Evolutionary conservation across 148 eudicot genomes (phyloP).

Genomic region (Cornus florida): DNA sequence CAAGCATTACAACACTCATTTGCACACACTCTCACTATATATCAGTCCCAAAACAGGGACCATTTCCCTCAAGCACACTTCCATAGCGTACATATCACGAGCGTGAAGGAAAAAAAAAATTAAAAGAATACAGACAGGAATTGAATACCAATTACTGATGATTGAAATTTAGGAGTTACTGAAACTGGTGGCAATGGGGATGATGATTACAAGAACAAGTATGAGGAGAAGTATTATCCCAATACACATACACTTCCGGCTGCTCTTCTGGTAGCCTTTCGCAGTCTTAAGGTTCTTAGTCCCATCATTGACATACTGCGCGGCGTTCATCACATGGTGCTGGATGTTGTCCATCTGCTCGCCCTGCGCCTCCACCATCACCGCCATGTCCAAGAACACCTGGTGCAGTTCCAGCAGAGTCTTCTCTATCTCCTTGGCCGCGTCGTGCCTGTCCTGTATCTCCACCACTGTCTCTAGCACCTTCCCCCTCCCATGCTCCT

Average conservation of each 20-base stretch:
- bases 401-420: constrained; percentile 87
- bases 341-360: constrained; percentile 92
- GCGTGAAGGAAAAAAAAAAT: not conserved
- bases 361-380: constrained; percentile 92
- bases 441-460: constrained; percentile 81
- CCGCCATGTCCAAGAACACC: constrained; percentile 91
- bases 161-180: constrained; percentile 41
- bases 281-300: constrained; percentile 64
- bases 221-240: constrained; percentile 66
- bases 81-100: no score
- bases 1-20: not conserved
- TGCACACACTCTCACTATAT: not conserved
- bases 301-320: constrained; percentile 68
- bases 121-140: not conserved
- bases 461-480: constrained; percentile 92
- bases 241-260: constrained; percentile 70
- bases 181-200: constrained; percentile 69
- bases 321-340: constrained; percentile 83
- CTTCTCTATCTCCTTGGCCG: constrained; percentile 83
- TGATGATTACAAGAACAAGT: constrained; percentile 49
- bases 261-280: constrained; percentile 66
- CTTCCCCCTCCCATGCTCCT: constrained; percentile 92
- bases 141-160: not conserved
- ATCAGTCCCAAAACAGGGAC: constrained; percentile 11
- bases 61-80: not conserved